Conservation (phyloP, 2,329 filamentous ascomycete genomes). For the Neopestalotiopsis sp. region DNA sequence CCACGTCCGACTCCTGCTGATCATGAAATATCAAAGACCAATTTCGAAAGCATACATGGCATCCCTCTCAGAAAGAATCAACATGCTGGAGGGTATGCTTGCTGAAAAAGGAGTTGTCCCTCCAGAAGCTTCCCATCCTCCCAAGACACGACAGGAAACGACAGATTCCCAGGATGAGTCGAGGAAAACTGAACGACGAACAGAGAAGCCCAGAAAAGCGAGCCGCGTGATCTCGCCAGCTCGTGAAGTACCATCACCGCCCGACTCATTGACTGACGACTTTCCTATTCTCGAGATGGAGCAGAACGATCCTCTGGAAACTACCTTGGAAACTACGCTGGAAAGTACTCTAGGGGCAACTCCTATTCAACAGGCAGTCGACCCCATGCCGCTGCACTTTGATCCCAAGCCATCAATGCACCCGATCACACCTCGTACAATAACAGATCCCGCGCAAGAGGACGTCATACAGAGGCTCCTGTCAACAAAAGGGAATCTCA, state of each 20-base stretch:
- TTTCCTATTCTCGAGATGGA: conserved; percentile 29
- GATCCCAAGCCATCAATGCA: conserved; percentile 31
- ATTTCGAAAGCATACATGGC: conserved; percentile 64
- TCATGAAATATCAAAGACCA: conserved; percentile 42
- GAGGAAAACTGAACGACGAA: neutral
- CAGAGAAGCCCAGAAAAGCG: neutral
- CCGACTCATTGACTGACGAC: conserved; percentile 40
- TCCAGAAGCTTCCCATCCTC: conserved; percentile 57
- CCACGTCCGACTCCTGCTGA: conserved; percentile 16
- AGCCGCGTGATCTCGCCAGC: conserved; percentile 22
- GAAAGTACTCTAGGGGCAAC: neutral
- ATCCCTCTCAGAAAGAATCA: conserved; percentile 58
- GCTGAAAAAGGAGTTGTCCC: conserved; percentile 52
- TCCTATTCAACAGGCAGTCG: neutral
- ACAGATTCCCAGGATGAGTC: conserved; percentile 4
- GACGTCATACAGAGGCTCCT: conserved; percentile 54
- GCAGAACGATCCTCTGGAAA: neutral
- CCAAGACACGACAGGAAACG: conserved; percentile 51
- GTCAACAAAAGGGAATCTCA: conserved; percentile 53
- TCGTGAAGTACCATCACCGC: conserved; percentile 33
- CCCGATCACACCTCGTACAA: conserved; percentile 40
- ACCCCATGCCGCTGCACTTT: conserved; percentile 5
- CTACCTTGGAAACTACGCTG: neutral
- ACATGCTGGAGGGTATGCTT: conserved; percentile 56
- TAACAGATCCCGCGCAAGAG: conserved; percentile 46